A percentile compares a stretch with the other conserved stretches of the same genome.
These are phyloP conservation scores for Vararia minispora DNA, from an alignment of 768 basidiomycete genomes.

Conservation along the genomic window DNA sequence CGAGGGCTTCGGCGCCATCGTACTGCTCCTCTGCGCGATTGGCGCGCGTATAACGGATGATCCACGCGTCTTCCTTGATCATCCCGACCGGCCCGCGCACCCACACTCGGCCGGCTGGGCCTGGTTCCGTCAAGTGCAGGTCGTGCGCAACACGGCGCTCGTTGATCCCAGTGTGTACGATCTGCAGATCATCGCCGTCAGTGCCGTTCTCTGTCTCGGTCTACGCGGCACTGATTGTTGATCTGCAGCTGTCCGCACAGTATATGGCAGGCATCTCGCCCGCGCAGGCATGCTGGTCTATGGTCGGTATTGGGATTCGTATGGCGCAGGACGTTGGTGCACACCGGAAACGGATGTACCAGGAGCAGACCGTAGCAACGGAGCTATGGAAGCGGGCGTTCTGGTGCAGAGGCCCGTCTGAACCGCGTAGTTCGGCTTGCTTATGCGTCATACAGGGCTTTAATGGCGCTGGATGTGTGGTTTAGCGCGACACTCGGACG, in stretches of 20 bases:
- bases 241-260: constrained; percentile 23
- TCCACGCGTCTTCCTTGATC: constrained; percentile 19
- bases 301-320: constrained; percentile 52
- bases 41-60: constrained; percentile 34
- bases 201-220: constrained; percentile 21
- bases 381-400: constrained; percentile 70
- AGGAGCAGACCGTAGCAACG: constrained; percentile 35
- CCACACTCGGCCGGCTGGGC: constrained; percentile 32
- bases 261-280: constrained; percentile 35
- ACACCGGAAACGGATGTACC: constrained; percentile 40
- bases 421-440: not conserved
- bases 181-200: constrained; percentile 55
- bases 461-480: constrained; percentile 35
- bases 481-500: constrained; percentile 46
- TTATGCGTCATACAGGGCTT: constrained; percentile 27
- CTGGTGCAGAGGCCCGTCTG: constrained; percentile 30
- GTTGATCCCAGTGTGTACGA: constrained; percentile 53
- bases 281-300: constrained; percentile 44
- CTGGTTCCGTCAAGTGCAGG: constrained; percentile 48
- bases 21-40: constrained; percentile 33
- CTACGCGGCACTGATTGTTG: constrained; percentile 11
- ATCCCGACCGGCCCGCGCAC: constrained; percentile 2
- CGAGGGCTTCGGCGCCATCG: constrained; percentile 23
- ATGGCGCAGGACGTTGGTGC: constrained; percentile 68
- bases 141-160: constrained; percentile 45